Base-by-base conservation (phyloP, 768 basidiomycete species). In the Lactifluus echinatus region DNA sequence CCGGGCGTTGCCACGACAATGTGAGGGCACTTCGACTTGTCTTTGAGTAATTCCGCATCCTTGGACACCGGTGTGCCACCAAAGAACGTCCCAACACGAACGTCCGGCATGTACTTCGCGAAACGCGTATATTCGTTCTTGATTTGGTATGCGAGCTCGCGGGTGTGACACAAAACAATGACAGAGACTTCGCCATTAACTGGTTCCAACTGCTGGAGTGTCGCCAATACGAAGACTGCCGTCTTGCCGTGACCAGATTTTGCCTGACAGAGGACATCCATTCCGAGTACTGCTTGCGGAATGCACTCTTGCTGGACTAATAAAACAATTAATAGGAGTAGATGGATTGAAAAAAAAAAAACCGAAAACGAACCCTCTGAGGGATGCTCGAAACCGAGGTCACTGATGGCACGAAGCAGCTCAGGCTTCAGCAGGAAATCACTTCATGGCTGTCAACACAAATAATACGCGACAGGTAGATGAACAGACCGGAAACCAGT, bases 41-140 rank as follows among this genome's bases (percentile, higher is more conserved):
- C 89, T 64, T 92, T 91, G 65, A 98, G 85, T 51, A 86, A 76
- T 71, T 97, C 96, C 40, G 88, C 82, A 70, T 99, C 96, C 75
- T 93, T 94, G 64, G 85, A 79, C 58, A 96, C 91, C 48, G 92
- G 87, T 31, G 91, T 96, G 60, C 96, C 96, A 62, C 96, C 96
- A 71, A 93, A 99, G 77, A 98, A 97, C 57, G 96, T 97, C 74
- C 84, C 84, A 68, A 97, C 93, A 63, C 94, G 89, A 66, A 98
- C 93, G 65, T 94, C 91, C 34, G 96, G 94, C 95, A 98, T 98
- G 77, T 97, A 99, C 80, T 98, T 98, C 66, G 91, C 90, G 74
- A 99, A 99, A 52, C 96, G 93, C 54, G 88, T 84, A 77, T 98
- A 99, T 76, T 99, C 96, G 76, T 99, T 99, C 80, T 95, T 93